Conservation (phyloP, 306 rosid species). For the Vigna unguiculata region DNA sequence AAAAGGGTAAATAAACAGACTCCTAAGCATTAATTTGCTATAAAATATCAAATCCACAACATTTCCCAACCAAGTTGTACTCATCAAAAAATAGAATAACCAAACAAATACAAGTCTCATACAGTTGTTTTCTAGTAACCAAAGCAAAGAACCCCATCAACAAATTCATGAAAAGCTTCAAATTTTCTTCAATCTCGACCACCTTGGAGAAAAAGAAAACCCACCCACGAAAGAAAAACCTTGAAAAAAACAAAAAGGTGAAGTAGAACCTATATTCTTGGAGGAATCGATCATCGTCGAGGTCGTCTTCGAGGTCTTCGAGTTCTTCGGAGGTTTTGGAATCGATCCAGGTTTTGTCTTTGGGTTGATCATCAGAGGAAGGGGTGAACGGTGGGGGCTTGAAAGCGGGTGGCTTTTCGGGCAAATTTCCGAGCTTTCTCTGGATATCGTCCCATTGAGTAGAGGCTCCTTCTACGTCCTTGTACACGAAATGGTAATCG, state of each 20-base stretch:
- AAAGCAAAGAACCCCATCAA: not conserved
- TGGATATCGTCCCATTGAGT: slow-evolving; percentile 98
- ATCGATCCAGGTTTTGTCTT: slow-evolving; percentile 82
- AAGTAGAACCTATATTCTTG: slow-evolving; percentile 73
- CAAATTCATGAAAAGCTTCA: not conserved
- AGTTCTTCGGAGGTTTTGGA: slow-evolving; percentile 82
- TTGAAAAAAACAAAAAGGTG: too few species aligned
- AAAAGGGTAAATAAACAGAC: not conserved
- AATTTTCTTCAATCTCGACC: not conserved
- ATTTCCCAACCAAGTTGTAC: not conserved
- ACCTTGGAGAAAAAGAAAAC: not conserved
- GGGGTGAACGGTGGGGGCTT: slow-evolving; percentile 87
- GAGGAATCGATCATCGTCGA: slow-evolving; percentile 89
- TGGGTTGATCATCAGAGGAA: slow-evolving; percentile 62
- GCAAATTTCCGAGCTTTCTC: slow-evolving; percentile 85
- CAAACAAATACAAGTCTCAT: not conserved
- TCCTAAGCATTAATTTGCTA: not conserved
- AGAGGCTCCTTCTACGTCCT: slow-evolving; percentile 90
- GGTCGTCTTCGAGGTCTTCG: slow-evolving; percentile 83
- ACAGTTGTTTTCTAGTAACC: not conserved
- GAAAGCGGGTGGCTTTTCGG: slow-evolving; percentile 72
- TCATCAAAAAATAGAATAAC: not conserved
- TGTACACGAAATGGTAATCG: slow-evolving; percentile 87
- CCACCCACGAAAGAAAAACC: not conserved
- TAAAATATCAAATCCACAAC: not conserved